Base-by-base conservation (phyloP, 352 stramenopile species). In the Plasmopara muralis region DNA sequence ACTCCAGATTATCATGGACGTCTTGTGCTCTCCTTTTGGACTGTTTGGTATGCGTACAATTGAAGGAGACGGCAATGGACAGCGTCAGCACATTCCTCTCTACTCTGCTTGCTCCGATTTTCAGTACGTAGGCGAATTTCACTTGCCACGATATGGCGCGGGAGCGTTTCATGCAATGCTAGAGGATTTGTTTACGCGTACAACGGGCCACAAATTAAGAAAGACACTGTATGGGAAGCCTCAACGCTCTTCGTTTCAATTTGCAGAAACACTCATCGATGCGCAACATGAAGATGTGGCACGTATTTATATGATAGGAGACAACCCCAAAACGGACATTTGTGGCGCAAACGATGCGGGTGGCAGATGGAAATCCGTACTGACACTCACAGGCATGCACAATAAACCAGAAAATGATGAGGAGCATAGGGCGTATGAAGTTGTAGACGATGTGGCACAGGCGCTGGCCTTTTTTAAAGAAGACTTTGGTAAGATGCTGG, bases 101-200 rank as follows among this genome's bases (percentile, higher is more conserved):
- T 93, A 91, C 64, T 93, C 81, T 46, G 78, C 83, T 48, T 93
- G 83, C 71, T 89, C 79, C 5, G 83, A 93, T 43, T 93, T 93
- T 60, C 81, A 93, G 59, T 93, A 93, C 54, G 81, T 93, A 10
- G 80, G 83, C 10, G 83, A 90, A 46, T 89, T 89, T 60, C 80
- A 93, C 51, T 60, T 89, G 43, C 83, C 83, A 16, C 77, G 83
- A 15, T 93, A 86, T 55, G 83, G 83, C 14, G 83, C 83, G 9
- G 83, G 83, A 15, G 83, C 83, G 5, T 93, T 93, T 63, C 79
- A 84, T 13, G 77, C 83, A 0, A 70, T 90, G 10, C 62, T 93
- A 53, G 82, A 92, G 68, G 70, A 87, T 48, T 47, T 93, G 20
- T 93, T 89, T 55, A 77, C 73, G 18, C 83, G 80, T 51, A 90